These are phyloP conservation scores for Tulasnella sp. DNA, from an alignment of 768 basidiomycete genomes.

Conservation along the genomic window DNA sequence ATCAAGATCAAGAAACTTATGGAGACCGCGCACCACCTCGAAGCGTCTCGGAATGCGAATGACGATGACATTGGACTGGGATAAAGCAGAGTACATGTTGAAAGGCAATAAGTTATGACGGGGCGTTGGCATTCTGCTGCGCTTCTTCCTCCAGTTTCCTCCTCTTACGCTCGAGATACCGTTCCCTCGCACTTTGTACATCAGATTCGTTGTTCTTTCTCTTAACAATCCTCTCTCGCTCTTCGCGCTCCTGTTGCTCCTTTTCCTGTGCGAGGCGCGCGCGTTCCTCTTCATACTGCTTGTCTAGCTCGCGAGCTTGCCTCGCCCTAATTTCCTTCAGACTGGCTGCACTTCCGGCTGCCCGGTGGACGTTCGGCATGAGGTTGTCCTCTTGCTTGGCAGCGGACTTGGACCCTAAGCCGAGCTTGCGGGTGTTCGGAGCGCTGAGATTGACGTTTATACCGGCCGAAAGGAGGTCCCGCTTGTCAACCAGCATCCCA, in stretches of 20 bases:
- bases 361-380: constrained; percentile 54
- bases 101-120: not conserved
- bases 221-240: constrained; percentile 59
- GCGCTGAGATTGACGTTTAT: constrained; percentile 70
- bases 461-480: constrained; percentile 85
- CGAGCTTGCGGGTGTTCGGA: constrained; percentile 71
- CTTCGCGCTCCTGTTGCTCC: constrained; percentile 58
- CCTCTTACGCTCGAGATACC: constrained; percentile 77
- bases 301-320: constrained; percentile 67
- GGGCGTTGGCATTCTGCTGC: not conserved
- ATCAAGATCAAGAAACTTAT: constrained; percentile 65
- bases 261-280: constrained; percentile 54
- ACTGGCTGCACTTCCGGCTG: constrained; percentile 78
- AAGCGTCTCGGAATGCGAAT: constrained; percentile 33
- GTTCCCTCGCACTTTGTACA: constrained; percentile 66
- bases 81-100: not conserved
- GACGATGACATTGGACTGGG: not conserved
- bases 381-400: constrained; percentile 34
- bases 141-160: constrained; percentile 54
- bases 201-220: constrained; percentile 74
- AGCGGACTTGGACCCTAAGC: constrained; percentile 39
- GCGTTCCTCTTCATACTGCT: constrained; percentile 73
- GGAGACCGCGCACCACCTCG: constrained; percentile 65
- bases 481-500: constrained; percentile 94
- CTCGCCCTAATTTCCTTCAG: constrained; percentile 80